Conservation (phyloP, 495 filamentous ascomycete species). For the Aspergillus diversus region DNA sequence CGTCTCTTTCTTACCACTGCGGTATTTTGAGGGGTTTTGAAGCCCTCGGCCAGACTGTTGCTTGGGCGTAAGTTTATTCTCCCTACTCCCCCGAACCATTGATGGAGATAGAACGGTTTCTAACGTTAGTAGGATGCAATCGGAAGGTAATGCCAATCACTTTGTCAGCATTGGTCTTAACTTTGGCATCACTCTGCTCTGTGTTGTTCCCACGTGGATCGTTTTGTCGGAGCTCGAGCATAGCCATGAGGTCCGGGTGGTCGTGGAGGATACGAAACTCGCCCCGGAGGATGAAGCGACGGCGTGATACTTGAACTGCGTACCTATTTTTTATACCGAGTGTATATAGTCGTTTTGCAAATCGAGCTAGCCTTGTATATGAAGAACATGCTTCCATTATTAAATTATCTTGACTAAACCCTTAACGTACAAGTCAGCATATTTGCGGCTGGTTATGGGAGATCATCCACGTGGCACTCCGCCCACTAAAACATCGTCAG, state of each 20-base stretch:
- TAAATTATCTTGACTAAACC: too few relatives aligned
- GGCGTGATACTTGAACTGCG: not conserved
- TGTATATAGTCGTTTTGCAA: not conserved
- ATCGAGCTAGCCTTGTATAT: too few relatives aligned
- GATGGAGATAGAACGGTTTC: not conserved
- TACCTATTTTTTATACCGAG: too few relatives aligned
- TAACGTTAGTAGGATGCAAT: constrained; percentile 32
- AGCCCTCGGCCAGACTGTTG: constrained; percentile 38
- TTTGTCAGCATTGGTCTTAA: constrained; percentile 41
- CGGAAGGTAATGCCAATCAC: constrained; percentile 36
- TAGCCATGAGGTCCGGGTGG: constrained; percentile 37
- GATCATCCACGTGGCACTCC: too few relatives aligned
- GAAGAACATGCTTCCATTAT: too few relatives aligned
- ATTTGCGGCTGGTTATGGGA: too few relatives aligned
- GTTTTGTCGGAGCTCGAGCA: constrained; percentile 38
- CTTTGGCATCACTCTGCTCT: constrained; percentile 38
- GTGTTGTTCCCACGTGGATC: constrained; percentile 39
- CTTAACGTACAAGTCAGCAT: too few relatives aligned
- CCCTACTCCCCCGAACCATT: not conserved
- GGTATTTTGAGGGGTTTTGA: constrained; percentile 40
- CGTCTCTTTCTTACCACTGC: constrained; percentile 37
- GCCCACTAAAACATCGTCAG: too few relatives aligned
- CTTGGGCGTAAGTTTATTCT: constrained; percentile 33
- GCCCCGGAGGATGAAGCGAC: not conserved
- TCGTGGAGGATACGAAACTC: constrained; percentile 24